phyloP scores from a whole-genome alignment of 768 basidiomycete genomes.

The Boletus rubroflammeus region DNA sequence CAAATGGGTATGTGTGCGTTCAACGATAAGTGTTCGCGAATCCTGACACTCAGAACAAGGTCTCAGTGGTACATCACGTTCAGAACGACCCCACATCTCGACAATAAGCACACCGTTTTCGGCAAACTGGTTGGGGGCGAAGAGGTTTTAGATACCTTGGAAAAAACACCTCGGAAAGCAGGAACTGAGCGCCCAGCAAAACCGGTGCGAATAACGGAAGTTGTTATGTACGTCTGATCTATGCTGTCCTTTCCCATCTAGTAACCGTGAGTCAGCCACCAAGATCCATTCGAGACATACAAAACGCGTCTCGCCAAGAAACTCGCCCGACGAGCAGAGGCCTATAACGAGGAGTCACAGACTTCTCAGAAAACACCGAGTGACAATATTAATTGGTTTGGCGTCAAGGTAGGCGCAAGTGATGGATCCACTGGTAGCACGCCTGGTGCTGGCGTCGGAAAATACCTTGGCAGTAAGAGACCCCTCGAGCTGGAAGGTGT shows the following conservation, averaged over 20 bases:
- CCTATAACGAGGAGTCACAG: conserved; percentile 30
- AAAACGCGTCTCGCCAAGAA: conserved; percentile 79
- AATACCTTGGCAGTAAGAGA: conserved; percentile 65
- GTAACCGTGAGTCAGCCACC: conserved; percentile 50
- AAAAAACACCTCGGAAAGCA: conserved; percentile 74
- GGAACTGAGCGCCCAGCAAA: conserved; percentile 87
- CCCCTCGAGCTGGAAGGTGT: conserved; percentile 31
- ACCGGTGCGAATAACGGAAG: conserved; percentile 78
- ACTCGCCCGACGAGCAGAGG: conserved; percentile 44
- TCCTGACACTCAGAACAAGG: conserved; percentile 35
- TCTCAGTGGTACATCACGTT: conserved; percentile 96
- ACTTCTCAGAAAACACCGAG: conserved; percentile 51
- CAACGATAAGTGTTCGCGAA: not conserved
- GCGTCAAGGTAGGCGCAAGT: conserved; percentile 67
- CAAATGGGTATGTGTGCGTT: conserved; percentile 62
- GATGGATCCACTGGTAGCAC: conserved; percentile 33
- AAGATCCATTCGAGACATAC: conserved; percentile 95
- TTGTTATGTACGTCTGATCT: conserved; percentile 66
- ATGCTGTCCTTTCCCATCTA: not conserved
- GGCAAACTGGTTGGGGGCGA: conserved; percentile 97
- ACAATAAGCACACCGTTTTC: conserved; percentile 94
- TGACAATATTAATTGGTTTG: conserved; percentile 85
- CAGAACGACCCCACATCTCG: conserved; percentile 74
- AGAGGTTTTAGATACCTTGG: conserved; percentile 81
- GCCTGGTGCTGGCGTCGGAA: conserved; percentile 58